Conservation (phyloP, 2,329 filamentous ascomycete species). For the Exophiala lecanii-corni region DNA sequence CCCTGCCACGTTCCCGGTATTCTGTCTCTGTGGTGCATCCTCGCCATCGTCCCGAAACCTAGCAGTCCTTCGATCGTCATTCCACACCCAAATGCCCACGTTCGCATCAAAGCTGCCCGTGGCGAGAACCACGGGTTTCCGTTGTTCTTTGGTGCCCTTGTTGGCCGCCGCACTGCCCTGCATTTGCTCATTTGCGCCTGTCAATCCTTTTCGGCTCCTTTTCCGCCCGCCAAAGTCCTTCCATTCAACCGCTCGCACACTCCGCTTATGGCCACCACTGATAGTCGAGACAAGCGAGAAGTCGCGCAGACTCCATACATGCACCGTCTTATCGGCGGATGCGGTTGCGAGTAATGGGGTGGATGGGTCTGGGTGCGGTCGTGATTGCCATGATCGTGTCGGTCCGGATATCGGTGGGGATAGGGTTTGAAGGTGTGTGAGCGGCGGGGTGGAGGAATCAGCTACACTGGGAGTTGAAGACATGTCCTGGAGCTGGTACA, state of each 20-base stretch:
- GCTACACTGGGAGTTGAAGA: constrained; percentile 3
- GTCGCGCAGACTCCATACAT: constrained; percentile 79
- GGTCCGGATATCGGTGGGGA: constrained; percentile 21
- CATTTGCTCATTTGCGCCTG: too few relatives aligned
- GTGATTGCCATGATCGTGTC: constrained; percentile 73
- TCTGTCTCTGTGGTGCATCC: constrained; percentile 39
- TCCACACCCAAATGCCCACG: constrained; percentile 68
- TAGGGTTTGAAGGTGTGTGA: constrained; percentile 18
- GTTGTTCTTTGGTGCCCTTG: constrained; percentile 34
- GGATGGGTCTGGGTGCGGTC: constrained; percentile 66
- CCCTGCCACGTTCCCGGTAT: constrained; percentile 7
- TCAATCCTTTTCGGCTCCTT: background rate
- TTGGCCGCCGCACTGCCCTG: too few relatives aligned
- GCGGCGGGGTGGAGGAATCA: constrained; percentile 7
- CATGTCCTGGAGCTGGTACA: background rate
- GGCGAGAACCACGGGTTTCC: constrained; percentile 67
- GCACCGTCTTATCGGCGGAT: constrained; percentile 78
- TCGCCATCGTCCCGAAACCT: constrained; percentile 32
- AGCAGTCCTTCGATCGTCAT: constrained; percentile 14
- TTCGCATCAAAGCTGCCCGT: constrained; percentile 93
- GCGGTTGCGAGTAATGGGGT: constrained; percentile 85
- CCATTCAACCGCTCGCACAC: constrained; percentile 82
- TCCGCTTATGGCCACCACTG: constrained; percentile 83
- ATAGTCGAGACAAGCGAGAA: constrained; percentile 75
- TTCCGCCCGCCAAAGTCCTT: constrained; percentile 43